Evolutionary conservation across 805 yeast species (phyloP).

Genomic region (Candida piceae): DNA sequence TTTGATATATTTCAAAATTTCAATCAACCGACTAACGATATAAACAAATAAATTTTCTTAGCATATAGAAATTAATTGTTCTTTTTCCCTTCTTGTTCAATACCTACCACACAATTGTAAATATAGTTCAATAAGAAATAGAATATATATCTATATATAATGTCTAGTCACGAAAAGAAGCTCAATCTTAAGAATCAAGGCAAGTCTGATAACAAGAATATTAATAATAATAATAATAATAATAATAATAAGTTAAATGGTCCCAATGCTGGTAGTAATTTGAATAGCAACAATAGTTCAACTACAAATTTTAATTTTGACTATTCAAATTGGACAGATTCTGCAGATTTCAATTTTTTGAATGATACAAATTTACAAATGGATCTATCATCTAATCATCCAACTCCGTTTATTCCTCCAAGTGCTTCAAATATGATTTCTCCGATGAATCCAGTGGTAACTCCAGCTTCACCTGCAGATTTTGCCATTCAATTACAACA

Average conservation of each 20-base stretch:
- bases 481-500: conserved; percentile 30
- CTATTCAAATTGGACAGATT: conserved; percentile 27
- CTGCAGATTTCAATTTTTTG: conserved; percentile 24
- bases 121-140: no score
- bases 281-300: not conserved
- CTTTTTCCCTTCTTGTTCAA: no score
- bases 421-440: conserved; percentile 19
- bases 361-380: conserved; percentile 14
- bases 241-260: not conserved
- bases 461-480: conserved; percentile 27
- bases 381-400: conserved; percentile 11
- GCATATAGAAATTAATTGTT: no score
- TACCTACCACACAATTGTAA: no score
- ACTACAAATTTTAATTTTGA: conserved; percentile 19
- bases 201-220: not conserved
- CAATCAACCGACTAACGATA: no score
- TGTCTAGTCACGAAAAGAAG: no score
- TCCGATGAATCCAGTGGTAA: conserved; percentile 19
- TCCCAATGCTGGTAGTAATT: not conserved
- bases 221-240: not conserved
- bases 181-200: no score
- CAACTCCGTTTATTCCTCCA: conserved; percentile 12
- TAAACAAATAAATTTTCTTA: no score
- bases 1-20: no score
- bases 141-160: no score